Conservation (phyloP, 176 grass and related monocot species). For the Triticum dicoccoides region DNA sequence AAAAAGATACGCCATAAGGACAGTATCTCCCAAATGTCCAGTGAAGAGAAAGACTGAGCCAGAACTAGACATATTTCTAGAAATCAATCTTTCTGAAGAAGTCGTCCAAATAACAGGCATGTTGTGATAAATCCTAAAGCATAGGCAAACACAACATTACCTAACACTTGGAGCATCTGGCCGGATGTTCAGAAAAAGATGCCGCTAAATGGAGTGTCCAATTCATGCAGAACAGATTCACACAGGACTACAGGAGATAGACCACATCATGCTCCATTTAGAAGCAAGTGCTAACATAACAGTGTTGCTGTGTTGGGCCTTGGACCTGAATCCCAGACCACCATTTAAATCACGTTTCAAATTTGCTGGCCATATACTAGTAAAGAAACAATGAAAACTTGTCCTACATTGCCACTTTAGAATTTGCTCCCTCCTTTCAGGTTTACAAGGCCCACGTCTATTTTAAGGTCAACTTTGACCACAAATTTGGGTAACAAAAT, state of each 20-base stretch:
- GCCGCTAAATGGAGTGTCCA: conserved; percentile 3
- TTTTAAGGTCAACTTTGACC: not conserved
- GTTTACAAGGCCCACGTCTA: not conserved
- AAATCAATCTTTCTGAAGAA: conserved; percentile 2
- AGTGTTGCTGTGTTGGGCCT: conserved; percentile 7
- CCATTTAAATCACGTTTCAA: conserved; percentile 1
- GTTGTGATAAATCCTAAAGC: not conserved
- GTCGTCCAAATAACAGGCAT: conserved; percentile 3
- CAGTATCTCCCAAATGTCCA: not conserved
- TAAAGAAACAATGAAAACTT: not conserved
- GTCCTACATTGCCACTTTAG: not conserved
- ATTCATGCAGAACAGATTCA: conserved; percentile 6
- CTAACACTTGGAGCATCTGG: conserved; percentile 2
- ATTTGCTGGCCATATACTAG: not conserved
- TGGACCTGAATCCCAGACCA: conserved; percentile 31
- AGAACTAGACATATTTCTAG: not conserved
- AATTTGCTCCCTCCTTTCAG: not conserved
- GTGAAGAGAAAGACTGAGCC: conserved; percentile 14
- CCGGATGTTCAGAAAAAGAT: not conserved
- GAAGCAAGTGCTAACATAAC: not conserved
- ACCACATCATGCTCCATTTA: conserved; percentile 1
- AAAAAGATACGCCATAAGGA: not conserved
- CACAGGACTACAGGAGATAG: not conserved
- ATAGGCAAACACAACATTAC: conserved; percentile 19
- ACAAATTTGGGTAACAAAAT: not conserved